Evolutionary conservation across 108 stramenopile genomes (phyloP).

Genomic region (Skeletonema tropicum): DNA sequence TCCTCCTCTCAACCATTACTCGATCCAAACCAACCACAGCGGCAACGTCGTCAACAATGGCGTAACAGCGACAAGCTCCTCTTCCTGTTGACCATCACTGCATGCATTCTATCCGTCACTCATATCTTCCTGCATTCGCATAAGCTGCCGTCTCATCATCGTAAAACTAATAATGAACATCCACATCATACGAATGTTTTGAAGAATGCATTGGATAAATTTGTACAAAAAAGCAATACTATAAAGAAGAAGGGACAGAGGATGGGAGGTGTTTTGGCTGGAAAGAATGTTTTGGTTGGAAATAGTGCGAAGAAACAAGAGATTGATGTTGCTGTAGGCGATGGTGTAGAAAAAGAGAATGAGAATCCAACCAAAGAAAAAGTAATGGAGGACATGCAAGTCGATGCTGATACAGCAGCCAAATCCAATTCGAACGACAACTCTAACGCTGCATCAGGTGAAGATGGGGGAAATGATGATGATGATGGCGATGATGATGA

Average conservation of each 20-base stretch:
- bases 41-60: conserved; percentile 1
- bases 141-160: conserved; percentile 1
- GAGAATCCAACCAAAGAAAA: too few species aligned
- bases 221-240: neutral
- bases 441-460: too few species aligned
- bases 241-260: neutral
- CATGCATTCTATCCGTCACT: neutral
- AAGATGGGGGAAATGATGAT: neutral
- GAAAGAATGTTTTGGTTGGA: neutral
- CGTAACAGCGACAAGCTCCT: conserved; percentile 1
- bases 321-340: neutral
- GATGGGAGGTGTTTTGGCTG: too few species aligned
- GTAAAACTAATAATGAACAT: neutral
- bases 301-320: neutral
- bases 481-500: neutral
- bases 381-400: too few species aligned
- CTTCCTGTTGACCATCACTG: neutral
- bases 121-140: neutral
- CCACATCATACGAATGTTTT: neutral
- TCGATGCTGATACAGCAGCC: too few species aligned
- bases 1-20: neutral
- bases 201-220: neutral
- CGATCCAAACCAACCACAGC: neutral
- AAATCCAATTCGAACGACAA: too few species aligned
- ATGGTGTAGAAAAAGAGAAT: neutral